phyloP scores from a whole-genome alignment of 83 land plant genomes.

The Larix sibirica region DNA sequence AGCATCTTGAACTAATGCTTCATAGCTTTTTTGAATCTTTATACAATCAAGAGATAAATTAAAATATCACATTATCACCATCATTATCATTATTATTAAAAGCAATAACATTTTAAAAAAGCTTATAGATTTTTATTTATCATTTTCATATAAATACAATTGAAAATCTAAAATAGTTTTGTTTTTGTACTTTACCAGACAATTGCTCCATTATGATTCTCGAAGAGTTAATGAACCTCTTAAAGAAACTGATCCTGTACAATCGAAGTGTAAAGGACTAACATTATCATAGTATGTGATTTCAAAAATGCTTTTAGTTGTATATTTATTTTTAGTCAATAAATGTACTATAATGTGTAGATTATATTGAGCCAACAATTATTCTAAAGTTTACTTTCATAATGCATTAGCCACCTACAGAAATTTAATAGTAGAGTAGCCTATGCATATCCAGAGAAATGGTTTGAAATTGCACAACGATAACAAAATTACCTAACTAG shows the following conservation, averaged over 20 bases:
- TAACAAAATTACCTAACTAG: too few species aligned
- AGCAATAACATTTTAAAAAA: neutral
- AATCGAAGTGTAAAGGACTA: constrained; percentile 61
- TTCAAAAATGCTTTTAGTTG: neutral
- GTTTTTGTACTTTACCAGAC: constrained; percentile 31
- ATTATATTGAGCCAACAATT: neutral
- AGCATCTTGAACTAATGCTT: constrained; percentile 84
- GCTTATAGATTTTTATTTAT: neutral
- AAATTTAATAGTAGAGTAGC: too few species aligned
- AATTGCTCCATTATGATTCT: constrained; percentile 64
- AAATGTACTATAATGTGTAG: neutral
- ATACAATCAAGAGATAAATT: neutral
- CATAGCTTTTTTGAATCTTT: constrained; percentile 51
- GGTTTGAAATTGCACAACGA: too few species aligned
- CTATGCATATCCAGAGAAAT: too few species aligned
- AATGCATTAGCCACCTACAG: too few species aligned
- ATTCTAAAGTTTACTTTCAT: too few species aligned
- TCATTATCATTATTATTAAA: neutral
- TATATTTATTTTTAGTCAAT: neutral
- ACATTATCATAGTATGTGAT: constrained; percentile 43
- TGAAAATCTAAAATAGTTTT: neutral
- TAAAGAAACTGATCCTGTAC: constrained; percentile 69
- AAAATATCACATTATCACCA: neutral
- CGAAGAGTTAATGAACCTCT: constrained; percentile 86
- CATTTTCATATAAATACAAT: neutral